These are phyloP conservation scores for Termitomyces sp. DNA, from an alignment of 768 basidiomycete species.

Conservation along the genomic window DNA sequence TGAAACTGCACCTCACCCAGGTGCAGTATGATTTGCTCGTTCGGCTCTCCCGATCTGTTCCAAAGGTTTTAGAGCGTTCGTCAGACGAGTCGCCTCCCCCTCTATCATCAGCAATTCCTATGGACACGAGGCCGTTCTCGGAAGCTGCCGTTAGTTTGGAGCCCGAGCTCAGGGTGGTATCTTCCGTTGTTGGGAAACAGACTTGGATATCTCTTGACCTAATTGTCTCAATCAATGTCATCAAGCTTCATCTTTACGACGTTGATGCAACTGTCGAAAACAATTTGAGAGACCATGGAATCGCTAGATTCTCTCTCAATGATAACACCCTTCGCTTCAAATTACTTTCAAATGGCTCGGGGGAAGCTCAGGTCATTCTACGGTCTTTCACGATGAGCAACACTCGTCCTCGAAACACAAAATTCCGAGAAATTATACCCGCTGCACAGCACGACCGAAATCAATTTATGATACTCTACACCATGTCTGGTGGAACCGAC, in stretches of 20 bases:
- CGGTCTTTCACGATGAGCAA: slow-evolving; percentile 91
- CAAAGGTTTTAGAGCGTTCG: slow-evolving; percentile 51
- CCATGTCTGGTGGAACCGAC: slow-evolving; percentile 58
- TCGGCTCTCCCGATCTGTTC: slow-evolving; percentile 62
- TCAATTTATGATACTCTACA: slow-evolving; percentile 92
- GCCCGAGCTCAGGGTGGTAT: background rate
- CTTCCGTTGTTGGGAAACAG: slow-evolving; percentile 15
- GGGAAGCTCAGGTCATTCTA: slow-evolving; percentile 84
- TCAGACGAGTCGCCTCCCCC: slow-evolving; percentile 37
- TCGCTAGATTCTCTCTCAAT: slow-evolving; percentile 81
- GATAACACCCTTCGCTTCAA: slow-evolving; percentile 79
- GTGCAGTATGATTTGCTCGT: slow-evolving; percentile 76
- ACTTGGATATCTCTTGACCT: slow-evolving; percentile 71
- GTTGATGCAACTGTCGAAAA: slow-evolving; percentile 49
- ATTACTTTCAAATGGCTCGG: slow-evolving; percentile 75
- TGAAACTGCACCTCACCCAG: slow-evolving; percentile 82
- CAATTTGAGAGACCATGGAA: slow-evolving; percentile 72
- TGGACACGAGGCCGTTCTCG: slow-evolving; percentile 6
- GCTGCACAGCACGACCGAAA: slow-evolving; percentile 84
- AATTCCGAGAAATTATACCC: slow-evolving; percentile 94
- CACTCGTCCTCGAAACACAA: slow-evolving; percentile 75
- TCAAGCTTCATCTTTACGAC: slow-evolving; percentile 88
- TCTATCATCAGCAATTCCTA: slow-evolving; percentile 17
- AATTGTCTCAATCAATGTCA: slow-evolving; percentile 60
- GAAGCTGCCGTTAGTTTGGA: slow-evolving; percentile 23